A percentile compares a stretch with the other conserved stretches of the same genome.
Evolutionary conservation across 177 flowering plant genomes (phyloP).

Genomic region (Vitis hybrid): DNA sequence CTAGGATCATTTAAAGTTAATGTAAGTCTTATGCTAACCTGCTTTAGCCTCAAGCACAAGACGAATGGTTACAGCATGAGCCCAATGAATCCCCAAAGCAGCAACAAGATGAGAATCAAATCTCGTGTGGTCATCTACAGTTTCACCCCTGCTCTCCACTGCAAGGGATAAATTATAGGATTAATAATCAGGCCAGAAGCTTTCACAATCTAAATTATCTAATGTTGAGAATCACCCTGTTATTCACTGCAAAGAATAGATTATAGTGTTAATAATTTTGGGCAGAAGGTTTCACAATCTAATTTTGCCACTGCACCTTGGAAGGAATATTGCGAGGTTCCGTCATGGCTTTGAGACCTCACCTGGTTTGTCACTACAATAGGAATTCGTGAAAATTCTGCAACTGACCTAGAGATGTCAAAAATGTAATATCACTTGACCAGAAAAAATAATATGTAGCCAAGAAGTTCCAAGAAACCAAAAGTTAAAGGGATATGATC

Average conservation of each 20-base stretch:
- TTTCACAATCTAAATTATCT: constrained; percentile 4
- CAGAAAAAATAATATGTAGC: constrained; percentile 9
- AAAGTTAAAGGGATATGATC: not conserved
- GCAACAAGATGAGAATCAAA: constrained; percentile 69
- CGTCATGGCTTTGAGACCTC: constrained; percentile 54
- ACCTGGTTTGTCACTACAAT: constrained; percentile 88
- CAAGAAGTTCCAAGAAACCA: not conserved
- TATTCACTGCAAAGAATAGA: constrained; percentile 35
- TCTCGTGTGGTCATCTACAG: constrained; percentile 27
- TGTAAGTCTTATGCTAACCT: constrained; percentile 37
- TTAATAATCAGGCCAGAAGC: not conserved
- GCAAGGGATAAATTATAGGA: constrained; percentile 18
- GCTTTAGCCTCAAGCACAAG: constrained; percentile 71
- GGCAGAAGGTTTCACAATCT: not conserved
- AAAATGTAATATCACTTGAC: constrained; percentile 5
- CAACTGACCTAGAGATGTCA: constrained; percentile 55
- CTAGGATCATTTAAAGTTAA: not conserved
- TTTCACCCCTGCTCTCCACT: constrained; percentile 34
- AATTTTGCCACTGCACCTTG: constrained; percentile 43
- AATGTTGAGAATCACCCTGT: constrained; percentile 4
- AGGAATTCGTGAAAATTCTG: constrained; percentile 79
- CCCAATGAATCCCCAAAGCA: constrained; percentile 82
- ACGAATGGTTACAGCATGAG: constrained; percentile 81
- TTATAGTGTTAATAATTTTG: not conserved
- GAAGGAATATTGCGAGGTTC: constrained; percentile 46